These are phyloP conservation scores for Oryza rufipogon DNA, from an alignment of 176 grass and related monocot species.

Conservation along the genomic window DNA sequence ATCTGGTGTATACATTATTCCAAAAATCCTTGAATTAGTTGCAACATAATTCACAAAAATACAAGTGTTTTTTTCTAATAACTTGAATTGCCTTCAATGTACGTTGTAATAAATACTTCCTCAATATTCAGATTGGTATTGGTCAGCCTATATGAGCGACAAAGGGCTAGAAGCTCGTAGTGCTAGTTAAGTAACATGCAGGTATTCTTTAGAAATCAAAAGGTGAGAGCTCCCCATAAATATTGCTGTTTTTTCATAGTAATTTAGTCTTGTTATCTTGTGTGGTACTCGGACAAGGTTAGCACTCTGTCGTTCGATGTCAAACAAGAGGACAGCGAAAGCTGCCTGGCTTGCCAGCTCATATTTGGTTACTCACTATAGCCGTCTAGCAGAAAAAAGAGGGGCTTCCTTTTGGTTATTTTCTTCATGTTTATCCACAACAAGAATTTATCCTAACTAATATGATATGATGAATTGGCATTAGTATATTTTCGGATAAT, in stretches of 20 bases:
- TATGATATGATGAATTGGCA: constrained; percentile 15
- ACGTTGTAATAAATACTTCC: neutral
- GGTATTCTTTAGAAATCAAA: neutral
- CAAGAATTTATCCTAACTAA: neutral
- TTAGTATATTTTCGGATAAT: neutral
- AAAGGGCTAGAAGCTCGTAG: neutral
- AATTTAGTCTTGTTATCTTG: neutral
- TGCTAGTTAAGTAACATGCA: neutral
- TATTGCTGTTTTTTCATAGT: neutral
- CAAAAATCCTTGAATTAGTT: constrained; percentile 8
- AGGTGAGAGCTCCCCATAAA: neutral
- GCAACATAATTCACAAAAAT: constrained; percentile 20
- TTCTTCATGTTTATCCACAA: constrained; percentile 2
- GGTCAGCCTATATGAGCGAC: neutral
- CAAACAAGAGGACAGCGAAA: constrained; percentile 17
- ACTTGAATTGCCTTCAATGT: neutral
- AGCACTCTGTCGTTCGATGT: neutral
- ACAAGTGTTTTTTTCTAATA: neutral
- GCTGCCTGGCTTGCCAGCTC: neutral
- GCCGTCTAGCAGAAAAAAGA: neutral
- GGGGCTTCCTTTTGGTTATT: neutral
- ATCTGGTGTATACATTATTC: neutral
- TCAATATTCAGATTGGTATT: neutral
- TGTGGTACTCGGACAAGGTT: neutral
- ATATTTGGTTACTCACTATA: constrained; percentile 16